Evolutionary conservation across 2,329 filamentous ascomycete species (phyloP), one percentile per base, ranked within the genome.

Genomic region (Pseudogymnoascus sp.): DNA sequence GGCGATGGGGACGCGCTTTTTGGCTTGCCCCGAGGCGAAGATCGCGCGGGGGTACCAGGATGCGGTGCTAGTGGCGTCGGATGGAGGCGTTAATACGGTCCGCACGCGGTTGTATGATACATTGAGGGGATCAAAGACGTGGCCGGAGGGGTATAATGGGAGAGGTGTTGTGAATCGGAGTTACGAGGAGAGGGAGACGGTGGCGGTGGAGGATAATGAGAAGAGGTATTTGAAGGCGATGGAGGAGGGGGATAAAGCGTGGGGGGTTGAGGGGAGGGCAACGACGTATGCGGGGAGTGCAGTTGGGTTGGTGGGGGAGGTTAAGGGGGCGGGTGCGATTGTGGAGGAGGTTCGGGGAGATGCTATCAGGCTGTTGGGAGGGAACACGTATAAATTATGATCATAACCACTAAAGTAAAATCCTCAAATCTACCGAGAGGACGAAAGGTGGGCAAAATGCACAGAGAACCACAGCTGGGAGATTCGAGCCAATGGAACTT

Each of bases 201-300:
- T 77, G 19, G 69, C 78, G 68, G 62, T 67, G 11, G 72, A 75
- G 24, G 73, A 75, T 14, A 75, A 78, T 67, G 80, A 79, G 65
- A 70, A 68, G 61, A 64, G 77, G 28, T 81, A 82, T 71, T 66
- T 67, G 26, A 66, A 69, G 19, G 84, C 83, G 40, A 68, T 81
- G 69, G 72, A 77, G 68, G 76, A 74, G 62, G 82, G 81, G 2
- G 81, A 84, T 72, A 74, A 72, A 14, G 77, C 82, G 59, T 81
- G 82, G 81, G 84, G 83, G 24, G 72, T 66, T 7, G 38, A 79
- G 8, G 83, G 79, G 3, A 77, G 85, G 64, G 75, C 87, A 75
- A 85, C 83, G 4, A 83, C 83, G 8, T 89, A 87, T 77, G 84
- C 83, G 12, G 85, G 86, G 3, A 82, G 82, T 19, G 85, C 79